Base-by-base conservation (phyloP, 2,329 filamentous ascomycete species). In the Venturia carpophila region DNA sequence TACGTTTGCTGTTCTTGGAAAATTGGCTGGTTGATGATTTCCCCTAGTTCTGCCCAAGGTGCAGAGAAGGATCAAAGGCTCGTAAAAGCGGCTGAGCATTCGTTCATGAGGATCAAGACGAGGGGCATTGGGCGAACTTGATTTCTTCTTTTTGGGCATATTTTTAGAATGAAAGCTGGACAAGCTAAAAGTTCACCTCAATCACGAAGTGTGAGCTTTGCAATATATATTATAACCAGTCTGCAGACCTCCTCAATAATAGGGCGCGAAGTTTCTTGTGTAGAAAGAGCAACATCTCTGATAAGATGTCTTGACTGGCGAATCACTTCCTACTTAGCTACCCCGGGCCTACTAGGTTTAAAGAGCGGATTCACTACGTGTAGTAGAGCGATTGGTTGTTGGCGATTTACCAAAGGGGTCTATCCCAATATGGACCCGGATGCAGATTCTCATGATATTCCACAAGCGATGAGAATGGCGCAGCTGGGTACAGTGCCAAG, bases 51-150 rank as follows among this genome's bases (percentile, higher is more conserved):
- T 34, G 27, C 55, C 55, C 55, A 60, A n/a, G 55, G 37, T 41
- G 27, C 27, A 60, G 13, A 60, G 55, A 41, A 60, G 55, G 27
- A 60, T 41, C n/a, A 60, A 60, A 41, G 55, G 55, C 55, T 60
- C 55, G 55, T 60, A 60, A 27, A 60, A 60, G 6, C 55, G 55
- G 19, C 37, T 60, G 27, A 60, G 37, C 2, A 60, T 34, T 34
- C 55, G 55, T 34, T 34, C 55, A 41, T 41, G 55, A 6, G 55
- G 55, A 41, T 60, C 27, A 34, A 60, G 55, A 34, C 55, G 55
- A 11, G 55, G 55, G 17, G 55, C 17, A 21, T 47, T 47, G 17
- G 45, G 45, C 7, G 45, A 47, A 47, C 45, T 47, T 47, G 45
- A 15, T 47, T 47, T 47, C 45, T 47, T 47, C 45, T 47, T 47